Base-by-base conservation (phyloP, 257 asterid genomes). In the Nicotiana undulata region DNA sequence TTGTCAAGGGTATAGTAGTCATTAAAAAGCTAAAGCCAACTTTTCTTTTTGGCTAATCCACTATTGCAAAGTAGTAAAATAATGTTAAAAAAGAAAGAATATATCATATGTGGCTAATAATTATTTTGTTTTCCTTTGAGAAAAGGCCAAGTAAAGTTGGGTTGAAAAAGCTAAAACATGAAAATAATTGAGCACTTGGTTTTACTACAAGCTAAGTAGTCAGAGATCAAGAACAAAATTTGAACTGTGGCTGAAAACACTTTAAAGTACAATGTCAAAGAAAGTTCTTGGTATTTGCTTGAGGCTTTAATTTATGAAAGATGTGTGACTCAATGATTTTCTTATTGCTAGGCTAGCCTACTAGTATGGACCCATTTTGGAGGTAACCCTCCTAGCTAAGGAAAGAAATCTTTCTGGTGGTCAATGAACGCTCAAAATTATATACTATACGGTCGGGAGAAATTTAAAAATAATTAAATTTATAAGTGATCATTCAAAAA, bases 171-270 rank as follows among this genome's bases (percentile, higher is more conserved):
- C 84, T 56, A 82, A 83, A 84, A 79, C 83, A 49, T 51, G 87
- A 28, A 84, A 89, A 86, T 89, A 85, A 87, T 86, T 81, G 90
- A 87, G 85, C 85, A 81, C 81, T 58, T 80, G 52, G 31, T 63
- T 81, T 70, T 79, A 29, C 24, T 6, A 53, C 82, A 80, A 82
- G n/a, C 49, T 72, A 65, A 75, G 82, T 59, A 13, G 78, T 72
- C 37, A 2, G 20, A 72, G 22, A 72, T 5, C 44, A 72, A 49
- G 40, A 74, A 24, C 44, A 16, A 49, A 49, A 15, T 74, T 74
- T 74, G 44, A 74, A 26, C 8, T 49, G 3, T 74, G 44, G 61
- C 26, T 74, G 79, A 74, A 74, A 74, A 16, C 61, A 49, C 79
- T 74, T 74, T 24, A 24, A 74, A 74, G 40, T 74, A 74, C 15